Conservation (phyloP, 2,329 filamentous ascomycete genomes). For the Pseudogymnoascus sp. region DNA sequence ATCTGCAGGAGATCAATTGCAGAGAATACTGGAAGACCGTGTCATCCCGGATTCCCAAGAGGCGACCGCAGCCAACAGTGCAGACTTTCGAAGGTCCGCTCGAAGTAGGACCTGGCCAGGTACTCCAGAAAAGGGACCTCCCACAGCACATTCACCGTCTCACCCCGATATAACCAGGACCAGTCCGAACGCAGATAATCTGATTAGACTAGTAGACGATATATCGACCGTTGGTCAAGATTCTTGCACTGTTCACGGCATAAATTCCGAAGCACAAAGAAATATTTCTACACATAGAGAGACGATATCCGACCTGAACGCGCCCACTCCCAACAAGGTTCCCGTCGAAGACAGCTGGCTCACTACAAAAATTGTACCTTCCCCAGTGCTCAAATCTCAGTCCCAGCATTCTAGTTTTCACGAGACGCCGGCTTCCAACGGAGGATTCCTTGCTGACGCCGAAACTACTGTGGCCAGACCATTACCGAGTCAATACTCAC, state of each 20-base stretch:
- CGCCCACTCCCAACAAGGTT: neutral
- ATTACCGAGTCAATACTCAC: neutral
- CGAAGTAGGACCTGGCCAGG: conserved; percentile 5
- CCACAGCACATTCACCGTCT: neutral
- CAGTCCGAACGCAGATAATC: neutral
- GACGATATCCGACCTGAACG: neutral
- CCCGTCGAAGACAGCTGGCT: neutral
- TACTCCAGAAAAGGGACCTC: neutral
- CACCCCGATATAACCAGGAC: neutral
- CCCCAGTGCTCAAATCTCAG: neutral
- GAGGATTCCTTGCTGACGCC: neutral
- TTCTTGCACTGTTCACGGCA: neutral
- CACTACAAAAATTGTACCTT: neutral
- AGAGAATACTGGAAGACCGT: conserved; percentile 11
- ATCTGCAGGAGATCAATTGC: conserved; percentile 7
- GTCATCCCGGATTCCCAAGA: conserved; percentile 28
- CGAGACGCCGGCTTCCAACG: neutral
- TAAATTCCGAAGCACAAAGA: neutral
- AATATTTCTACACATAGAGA: neutral
- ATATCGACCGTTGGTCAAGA: neutral
- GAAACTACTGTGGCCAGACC: neutral
- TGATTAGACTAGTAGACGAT: neutral
- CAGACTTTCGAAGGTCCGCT: conserved; percentile 17
- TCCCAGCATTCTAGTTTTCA: conserved; percentile 1
- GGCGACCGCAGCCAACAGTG: conserved; percentile 18